These are phyloP conservation scores for Lachancea kluyveri DNA, from an alignment of 805 yeast species.

Conservation along the genomic window DNA sequence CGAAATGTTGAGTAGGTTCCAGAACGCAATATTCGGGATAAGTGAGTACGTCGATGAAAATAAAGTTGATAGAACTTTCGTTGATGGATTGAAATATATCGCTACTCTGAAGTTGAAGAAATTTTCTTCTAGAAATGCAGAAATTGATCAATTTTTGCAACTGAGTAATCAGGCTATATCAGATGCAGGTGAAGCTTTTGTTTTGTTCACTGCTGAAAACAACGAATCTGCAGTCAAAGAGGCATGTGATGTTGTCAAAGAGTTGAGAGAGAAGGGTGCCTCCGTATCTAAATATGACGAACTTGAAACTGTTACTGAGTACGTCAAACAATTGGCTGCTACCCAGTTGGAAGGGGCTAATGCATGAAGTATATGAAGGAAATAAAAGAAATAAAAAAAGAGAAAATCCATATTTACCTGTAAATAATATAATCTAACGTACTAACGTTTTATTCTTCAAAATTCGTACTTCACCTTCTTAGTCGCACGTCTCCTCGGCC, in stretches of 20 bases:
- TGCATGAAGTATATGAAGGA: slow-evolving; percentile 1
- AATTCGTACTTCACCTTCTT: slow-evolving; percentile 4
- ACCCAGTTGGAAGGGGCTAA: slow-evolving; percentile 12
- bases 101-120: slow-evolving; percentile 62
- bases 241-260: slow-evolving; percentile 36
- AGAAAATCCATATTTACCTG: slow-evolving; percentile 1
- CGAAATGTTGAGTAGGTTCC: slow-evolving; percentile 71
- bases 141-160: slow-evolving; percentile 30
- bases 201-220: slow-evolving; percentile 42
- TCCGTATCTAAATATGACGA: slow-evolving; percentile 31
- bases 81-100: slow-evolving; percentile 61
- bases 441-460: not conserved
- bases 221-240: slow-evolving; percentile 34
- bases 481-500: slow-evolving; percentile 16
- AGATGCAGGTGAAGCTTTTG: slow-evolving; percentile 39
- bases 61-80: slow-evolving; percentile 50
- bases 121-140: slow-evolving; percentile 43
- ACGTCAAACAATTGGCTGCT: slow-evolving; percentile 22
- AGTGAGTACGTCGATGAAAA: slow-evolving; percentile 58
- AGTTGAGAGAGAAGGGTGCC: slow-evolving; percentile 39
- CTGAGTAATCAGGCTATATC: slow-evolving; percentile 24
- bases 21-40: slow-evolving; percentile 79
- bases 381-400: not conserved
- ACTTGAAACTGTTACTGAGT: slow-evolving; percentile 31
- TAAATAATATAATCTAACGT: slow-evolving; percentile 4